Conservation (phyloP, 202 grass and related monocot genomes). For the Hordeum pubiflorum region DNA sequence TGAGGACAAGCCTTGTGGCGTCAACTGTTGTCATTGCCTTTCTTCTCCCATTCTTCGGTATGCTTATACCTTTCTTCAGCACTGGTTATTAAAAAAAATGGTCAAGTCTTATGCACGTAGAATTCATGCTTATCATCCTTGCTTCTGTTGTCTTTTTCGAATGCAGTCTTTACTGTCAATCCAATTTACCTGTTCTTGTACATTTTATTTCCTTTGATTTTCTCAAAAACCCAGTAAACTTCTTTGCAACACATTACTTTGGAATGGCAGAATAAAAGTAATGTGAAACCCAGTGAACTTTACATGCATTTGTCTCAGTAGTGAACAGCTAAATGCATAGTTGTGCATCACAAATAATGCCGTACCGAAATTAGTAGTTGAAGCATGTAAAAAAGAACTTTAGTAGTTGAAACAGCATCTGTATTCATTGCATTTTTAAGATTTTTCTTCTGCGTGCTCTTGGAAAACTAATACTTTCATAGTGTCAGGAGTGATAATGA, state of each 20-base stretch:
- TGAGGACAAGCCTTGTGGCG: conserved; percentile 64
- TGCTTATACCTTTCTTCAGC: neutral
- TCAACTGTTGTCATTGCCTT: conserved; percentile 85
- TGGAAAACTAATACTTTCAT: neutral
- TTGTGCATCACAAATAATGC: neutral
- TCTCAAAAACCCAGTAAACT: neutral
- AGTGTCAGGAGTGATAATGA: neutral
- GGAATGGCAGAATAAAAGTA: neutral
- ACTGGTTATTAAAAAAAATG: neutral
- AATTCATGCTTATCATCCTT: neutral
- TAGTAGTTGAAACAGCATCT: neutral
- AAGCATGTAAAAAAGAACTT: neutral
- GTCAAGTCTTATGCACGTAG: neutral
- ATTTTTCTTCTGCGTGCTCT: neutral
- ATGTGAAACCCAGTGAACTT: neutral
- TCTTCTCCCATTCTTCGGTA: conserved; percentile 85
- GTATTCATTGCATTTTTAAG: neutral
- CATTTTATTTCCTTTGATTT: neutral
- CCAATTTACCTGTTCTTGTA: neutral
- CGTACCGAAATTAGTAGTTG: neutral
- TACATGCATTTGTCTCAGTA: neutral
- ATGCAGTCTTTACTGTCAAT: neutral
- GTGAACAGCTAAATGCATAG: neutral
- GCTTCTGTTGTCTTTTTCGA: neutral
- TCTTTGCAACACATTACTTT: neutral